Evolutionary conservation across 306 rosid species (phyloP).

Genomic region (Benincasa hispida): DNA sequence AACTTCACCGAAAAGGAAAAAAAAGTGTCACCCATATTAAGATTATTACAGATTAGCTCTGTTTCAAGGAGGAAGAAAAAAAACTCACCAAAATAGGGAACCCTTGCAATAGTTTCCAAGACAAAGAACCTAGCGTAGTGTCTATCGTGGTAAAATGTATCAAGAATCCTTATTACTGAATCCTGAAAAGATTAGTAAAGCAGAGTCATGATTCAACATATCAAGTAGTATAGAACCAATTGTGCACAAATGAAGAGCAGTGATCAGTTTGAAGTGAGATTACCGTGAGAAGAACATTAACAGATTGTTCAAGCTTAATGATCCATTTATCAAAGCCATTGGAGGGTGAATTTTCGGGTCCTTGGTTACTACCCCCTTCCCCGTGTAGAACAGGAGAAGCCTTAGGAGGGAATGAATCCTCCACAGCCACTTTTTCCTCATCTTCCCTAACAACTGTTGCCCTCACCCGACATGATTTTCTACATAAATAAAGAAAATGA

Average conservation of each 20-base stretch:
- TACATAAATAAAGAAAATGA: neutral
- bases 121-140: slow-evolving; percentile 87
- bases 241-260: neutral
- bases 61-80: neutral
- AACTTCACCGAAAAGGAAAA: neutral
- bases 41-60: neutral
- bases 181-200: slow-evolving; percentile 44
- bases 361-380: slow-evolving; percentile 6
- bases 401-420: slow-evolving; percentile 46
- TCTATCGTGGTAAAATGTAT: slow-evolving; percentile 62
- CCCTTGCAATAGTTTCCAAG: slow-evolving; percentile 94
- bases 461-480: slow-evolving; percentile 25
- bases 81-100: slow-evolving; percentile 86
- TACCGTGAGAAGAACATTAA: slow-evolving; percentile 84
- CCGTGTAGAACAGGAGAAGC: slow-evolving; percentile 22
- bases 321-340: slow-evolving; percentile 36
- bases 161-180: slow-evolving; percentile 77
- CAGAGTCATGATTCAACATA: neutral
- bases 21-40: neutral
- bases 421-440: slow-evolving; percentile 43
- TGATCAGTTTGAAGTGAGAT: neutral
- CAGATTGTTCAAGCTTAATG: slow-evolving; percentile 63
- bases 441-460: slow-evolving; percentile 57
- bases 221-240: neutral
- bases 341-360: slow-evolving; percentile 23